These are phyloP conservation scores for Umbellularia californica DNA, from an alignment of 164 flowering plant genomes.

Conservation along the genomic window DNA sequence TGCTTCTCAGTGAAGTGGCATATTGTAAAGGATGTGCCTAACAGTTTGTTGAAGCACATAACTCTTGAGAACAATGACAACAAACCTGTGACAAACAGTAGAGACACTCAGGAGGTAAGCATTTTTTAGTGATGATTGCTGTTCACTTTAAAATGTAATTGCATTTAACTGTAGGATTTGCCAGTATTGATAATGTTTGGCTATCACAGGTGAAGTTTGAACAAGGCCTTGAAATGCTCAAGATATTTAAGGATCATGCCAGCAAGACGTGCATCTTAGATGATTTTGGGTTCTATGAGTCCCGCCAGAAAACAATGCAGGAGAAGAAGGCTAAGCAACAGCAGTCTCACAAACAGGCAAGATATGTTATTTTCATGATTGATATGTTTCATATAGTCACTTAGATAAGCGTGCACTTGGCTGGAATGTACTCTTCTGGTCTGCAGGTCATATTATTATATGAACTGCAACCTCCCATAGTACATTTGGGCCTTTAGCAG, in stretches of 20 bases:
- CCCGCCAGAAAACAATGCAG: constrained; percentile 64
- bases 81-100: constrained; percentile 84
- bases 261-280: constrained; percentile 70
- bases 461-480: neutral
- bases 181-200: neutral
- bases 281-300: constrained; percentile 84
- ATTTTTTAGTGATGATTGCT: neutral
- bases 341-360: constrained; percentile 65
- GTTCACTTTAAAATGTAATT: too few species aligned
- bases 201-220: constrained; percentile 61
- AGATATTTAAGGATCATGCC: constrained; percentile 68
- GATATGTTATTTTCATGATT: constrained; percentile 3
- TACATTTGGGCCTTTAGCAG: neutral
- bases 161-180: neutral
- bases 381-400: too few species aligned
- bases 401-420: neutral
- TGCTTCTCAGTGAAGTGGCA: constrained; percentile 88
- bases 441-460: too few species aligned
- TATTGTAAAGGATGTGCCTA: constrained; percentile 86
- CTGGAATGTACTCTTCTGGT: neutral
- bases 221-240: constrained; percentile 73
- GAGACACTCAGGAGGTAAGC: constrained; percentile 84
- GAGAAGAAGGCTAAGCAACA: constrained; percentile 75
- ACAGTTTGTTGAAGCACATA: constrained; percentile 73
- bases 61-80: constrained; percentile 81